Conservation (phyloP, 2,329 filamentous ascomycete genomes). For the Didymella exigua region DNA sequence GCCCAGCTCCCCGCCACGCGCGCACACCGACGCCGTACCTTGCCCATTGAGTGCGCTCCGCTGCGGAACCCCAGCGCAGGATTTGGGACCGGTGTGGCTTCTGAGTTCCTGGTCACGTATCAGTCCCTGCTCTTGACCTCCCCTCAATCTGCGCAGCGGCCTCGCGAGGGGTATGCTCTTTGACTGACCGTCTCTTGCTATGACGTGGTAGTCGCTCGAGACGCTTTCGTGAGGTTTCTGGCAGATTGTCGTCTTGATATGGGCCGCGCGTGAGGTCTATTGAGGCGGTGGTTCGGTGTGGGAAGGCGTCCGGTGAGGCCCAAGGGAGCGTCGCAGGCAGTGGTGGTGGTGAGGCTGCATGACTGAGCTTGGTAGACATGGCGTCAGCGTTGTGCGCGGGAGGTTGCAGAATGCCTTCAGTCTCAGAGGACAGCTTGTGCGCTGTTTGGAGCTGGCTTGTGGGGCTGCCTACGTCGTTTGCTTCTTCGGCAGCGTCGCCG, state of each 20-base stretch:
- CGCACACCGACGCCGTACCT: slow-evolving; percentile 4
- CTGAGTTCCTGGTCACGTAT: slow-evolving; percentile 17
- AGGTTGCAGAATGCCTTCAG: not conserved
- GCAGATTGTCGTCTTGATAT: not conserved
- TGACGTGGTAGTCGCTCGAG: not conserved
- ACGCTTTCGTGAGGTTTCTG: not conserved
- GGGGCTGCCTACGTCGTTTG: slow-evolving; percentile 18
- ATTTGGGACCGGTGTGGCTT: slow-evolving; percentile 24
- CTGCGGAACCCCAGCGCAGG: no score
- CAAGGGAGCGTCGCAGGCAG: not conserved
- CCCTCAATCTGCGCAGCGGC: not conserved
- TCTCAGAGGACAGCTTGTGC: not conserved
- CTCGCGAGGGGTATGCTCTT: not conserved
- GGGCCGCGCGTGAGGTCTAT: not conserved
- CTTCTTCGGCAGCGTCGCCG: not conserved
- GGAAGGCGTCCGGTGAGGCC: not conserved
- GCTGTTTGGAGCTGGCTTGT: not conserved
- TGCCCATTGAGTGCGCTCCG: slow-evolving; percentile 13
- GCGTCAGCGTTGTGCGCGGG: slow-evolving; percentile 18
- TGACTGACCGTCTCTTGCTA: slow-evolving; percentile 11
- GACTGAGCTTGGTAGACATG: slow-evolving; percentile 28
- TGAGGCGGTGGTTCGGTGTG: not conserved
- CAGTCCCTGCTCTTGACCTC: slow-evolving; percentile 12
- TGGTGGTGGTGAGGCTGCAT: slow-evolving; percentile 14
- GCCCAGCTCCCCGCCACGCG: not conserved